Evolutionary conservation across 805 yeast species (phyloP), one percentile per base, ranked within the genome.

Genomic region (Spathaspora hagerdaliae): DNA sequence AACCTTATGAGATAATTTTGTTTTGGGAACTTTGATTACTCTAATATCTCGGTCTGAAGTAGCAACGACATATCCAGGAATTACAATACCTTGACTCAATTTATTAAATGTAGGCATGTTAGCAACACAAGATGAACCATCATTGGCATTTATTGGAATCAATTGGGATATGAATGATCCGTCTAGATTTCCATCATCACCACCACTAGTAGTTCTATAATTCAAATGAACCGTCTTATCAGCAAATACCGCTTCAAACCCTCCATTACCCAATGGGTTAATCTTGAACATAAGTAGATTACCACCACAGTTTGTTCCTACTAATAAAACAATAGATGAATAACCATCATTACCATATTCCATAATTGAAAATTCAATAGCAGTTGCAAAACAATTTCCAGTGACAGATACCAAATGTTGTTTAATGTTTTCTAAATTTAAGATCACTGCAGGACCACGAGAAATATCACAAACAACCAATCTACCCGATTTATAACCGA

Each of bases 221-320:
- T 67, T 70, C 38, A 71, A 63, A 13, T 64, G 66, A 12, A 64
- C 51, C 1, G 70, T 60, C 43, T 65, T 69, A 41, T 67, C 83
- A 7, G 78, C 69, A 46, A 74, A 74, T 26, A 74, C 74, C 0
- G 81, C 85, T 27, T 69, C 66, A 57, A 82, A 89, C 0, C 92
- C 94, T 6, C 72, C 73, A 38, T 74, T 63, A 0, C 74, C 67
- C 37, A 74, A 75, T 1, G 96, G 96, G 4, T 82, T 59, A 2
- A 91, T 63, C 55, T 82, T 81, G 63, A 77, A 87, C 0, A 81
- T 73, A 27, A 83, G 49, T 10, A 89, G 57, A 45, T 87, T 69
- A 13, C 77, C 85, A 13, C 97, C 97, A 12, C 67, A 66, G 45
- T 80, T 78, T 0, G 96, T 85, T 24, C 98, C 98, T 10, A 83